phyloP scores from a whole-genome alignment of 176 grass and related monocot genomes.

The Hyparrhenia diplandra region DNA sequence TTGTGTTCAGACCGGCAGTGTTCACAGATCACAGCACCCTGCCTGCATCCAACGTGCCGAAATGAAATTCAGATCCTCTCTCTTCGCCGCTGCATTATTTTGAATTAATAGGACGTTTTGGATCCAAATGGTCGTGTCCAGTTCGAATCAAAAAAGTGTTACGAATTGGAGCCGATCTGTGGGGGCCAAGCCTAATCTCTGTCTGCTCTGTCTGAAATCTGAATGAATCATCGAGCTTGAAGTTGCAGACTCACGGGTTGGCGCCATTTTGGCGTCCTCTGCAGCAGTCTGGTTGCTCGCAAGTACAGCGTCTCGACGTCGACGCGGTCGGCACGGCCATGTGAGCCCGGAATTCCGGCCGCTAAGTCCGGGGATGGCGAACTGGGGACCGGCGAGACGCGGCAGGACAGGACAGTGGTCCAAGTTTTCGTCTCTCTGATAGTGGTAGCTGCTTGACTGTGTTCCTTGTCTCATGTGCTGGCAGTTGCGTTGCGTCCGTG shows the following conservation, averaged over 20 bases:
- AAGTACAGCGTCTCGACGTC: background rate
- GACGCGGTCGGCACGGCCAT: background rate
- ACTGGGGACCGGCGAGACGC: background rate
- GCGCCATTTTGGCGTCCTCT: background rate
- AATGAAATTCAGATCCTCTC: background rate
- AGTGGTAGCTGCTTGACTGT: background rate
- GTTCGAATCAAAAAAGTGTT: background rate
- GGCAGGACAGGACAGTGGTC: no score
- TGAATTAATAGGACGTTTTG: background rate
- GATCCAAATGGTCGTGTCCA: background rate
- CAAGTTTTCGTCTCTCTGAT: no score
- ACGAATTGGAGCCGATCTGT: background rate
- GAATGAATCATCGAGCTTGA: background rate
- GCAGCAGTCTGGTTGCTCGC: background rate
- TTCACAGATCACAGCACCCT: background rate
- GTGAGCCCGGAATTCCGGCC: conserved; percentile 3
- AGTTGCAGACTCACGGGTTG: background rate
- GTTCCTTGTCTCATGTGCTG: background rate
- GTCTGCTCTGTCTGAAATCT: background rate
- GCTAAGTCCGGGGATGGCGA: background rate
- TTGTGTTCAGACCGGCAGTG: background rate
- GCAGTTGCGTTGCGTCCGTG: background rate
- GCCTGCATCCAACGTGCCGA: background rate
- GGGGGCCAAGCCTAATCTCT: background rate
- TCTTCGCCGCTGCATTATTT: background rate